Evolutionary conservation across 371 early-diverging fungal species (phyloP), one percentile per base, ranked within the genome.

Genomic region (Paraphysoderma sedebokerense): DNA sequence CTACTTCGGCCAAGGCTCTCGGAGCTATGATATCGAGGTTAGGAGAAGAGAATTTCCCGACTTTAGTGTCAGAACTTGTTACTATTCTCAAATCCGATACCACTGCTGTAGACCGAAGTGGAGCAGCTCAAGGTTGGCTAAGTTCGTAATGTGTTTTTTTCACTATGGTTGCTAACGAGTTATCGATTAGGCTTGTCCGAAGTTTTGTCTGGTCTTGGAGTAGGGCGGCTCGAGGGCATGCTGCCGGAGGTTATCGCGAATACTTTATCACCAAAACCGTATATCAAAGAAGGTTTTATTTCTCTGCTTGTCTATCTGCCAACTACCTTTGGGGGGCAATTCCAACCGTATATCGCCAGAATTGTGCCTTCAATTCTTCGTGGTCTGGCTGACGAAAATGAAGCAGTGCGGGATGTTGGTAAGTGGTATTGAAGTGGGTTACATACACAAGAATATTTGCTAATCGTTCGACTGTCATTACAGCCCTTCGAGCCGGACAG

Each of bases 111-210:
- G 96, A 97, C 55, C 79, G 96, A 35, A 82, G 84, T 48, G 98
- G 98, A 60, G 90, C 97, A 35, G 95, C 98, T 1, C 96, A 97
- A 67, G 98, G 92, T 58, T n/a, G n/a, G n/a, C n/a, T n/a, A n/a
- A n/a, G n/a, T n/a, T n/a, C n/a, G n/a, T n/a, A n/a, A n/a, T n/a
- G n/a, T n/a, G n/a, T n/a, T n/a, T n/a, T n/a, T n/a, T n/a, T n/a
- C n/a, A n/a, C n/a, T n/a, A n/a, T n/a, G n/a, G n/a, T n/a, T n/a
- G n/a, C n/a, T n/a, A n/a, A n/a, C n/a, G n/a, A n/a, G n/a, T n/a
- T n/a, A n/a, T n/a, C n/a, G n/a, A n/a, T n/a, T n/a, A n/a, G n/a
- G n/a, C n/a, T 74, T 97, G 44, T 76, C 82, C 26, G 98, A 97
- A 61, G 81, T 97, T 4, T 65, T 95, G 15, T 76, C 87, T 3